Percentiles rank a stretch among this genome's conserved stretches.
These are phyloP conservation scores for Eimeria tenella DNA, from an alignment of 169 alveolate genomes.

Conservation along the genomic window DNA sequence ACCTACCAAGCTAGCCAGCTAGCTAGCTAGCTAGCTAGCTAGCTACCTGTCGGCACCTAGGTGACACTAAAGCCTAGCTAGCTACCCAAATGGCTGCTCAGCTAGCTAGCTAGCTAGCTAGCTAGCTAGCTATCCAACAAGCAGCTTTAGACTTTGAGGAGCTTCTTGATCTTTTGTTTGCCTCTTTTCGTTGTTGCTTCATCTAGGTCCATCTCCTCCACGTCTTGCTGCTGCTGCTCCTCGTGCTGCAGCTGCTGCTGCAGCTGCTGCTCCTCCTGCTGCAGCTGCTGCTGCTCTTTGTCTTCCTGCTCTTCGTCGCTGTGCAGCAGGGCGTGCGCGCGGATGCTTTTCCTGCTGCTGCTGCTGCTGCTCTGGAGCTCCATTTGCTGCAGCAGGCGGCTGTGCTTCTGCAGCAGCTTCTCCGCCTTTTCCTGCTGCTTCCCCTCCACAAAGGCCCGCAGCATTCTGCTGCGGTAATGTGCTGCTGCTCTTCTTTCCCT, in stretches of 20 bases:
- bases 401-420: constrained; percentile 27
- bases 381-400: constrained; percentile 6
- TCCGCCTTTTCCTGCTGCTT: background rate
- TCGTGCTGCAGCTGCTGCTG: background rate
- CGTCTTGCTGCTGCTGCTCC: constrained; percentile 12
- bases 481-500: constrained; percentile 82
- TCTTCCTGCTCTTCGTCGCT: background rate
- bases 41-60: too few species aligned
- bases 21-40: background rate
- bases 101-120: too few species aligned
- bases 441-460: constrained; percentile 46
- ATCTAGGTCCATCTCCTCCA: background rate
- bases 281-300: background rate
- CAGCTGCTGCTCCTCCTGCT: background rate
- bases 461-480: constrained; percentile 71
- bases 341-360: background rate
- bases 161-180: background rate
- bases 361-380: constrained; percentile 7
- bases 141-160: background rate
- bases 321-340: background rate
- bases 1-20: too few species aligned
- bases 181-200: background rate
- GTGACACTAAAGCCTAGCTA: too few species aligned
- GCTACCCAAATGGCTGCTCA: too few species aligned
- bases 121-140: background rate